phyloP scores from a whole-genome alignment of 495 filamentous ascomycete species.

The Penicillium daleae region DNA sequence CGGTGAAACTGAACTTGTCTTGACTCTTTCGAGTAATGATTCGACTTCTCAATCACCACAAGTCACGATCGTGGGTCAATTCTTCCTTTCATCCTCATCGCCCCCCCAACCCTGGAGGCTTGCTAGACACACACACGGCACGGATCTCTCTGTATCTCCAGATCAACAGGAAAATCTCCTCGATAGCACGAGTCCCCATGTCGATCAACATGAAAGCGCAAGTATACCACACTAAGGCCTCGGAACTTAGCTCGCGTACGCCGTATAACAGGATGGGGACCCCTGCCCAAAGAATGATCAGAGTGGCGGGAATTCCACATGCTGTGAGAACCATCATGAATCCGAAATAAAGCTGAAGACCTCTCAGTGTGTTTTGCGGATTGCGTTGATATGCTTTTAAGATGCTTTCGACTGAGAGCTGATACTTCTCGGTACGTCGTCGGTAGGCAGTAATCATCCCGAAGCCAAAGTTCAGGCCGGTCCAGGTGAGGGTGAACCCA shows the following conservation, averaged over 20 bases:
- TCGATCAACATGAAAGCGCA: neutral
- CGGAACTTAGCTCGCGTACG: neutral
- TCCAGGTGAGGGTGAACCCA: neutral
- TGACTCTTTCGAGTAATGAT: neutral
- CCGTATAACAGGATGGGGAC: neutral
- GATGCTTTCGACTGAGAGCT: neutral
- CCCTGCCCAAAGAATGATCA: neutral
- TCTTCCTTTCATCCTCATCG: neutral
- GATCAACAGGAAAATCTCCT: neutral
- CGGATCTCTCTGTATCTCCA: neutral
- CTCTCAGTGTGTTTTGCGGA: neutral
- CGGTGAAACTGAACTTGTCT: neutral
- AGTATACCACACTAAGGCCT: neutral
- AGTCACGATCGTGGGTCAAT: neutral
- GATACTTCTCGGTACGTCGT: neutral
- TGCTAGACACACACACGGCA: neutral
- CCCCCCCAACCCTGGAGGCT: neutral
- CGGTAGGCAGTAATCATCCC: too few relatives aligned
- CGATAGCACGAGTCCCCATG: neutral
- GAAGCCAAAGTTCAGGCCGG: neutral
- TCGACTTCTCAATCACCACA: neutral
- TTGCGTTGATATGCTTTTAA: neutral
- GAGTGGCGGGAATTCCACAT: neutral
- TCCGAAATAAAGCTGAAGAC: neutral
- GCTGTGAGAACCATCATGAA: neutral